Evolutionary conservation across 2,329 filamentous ascomycete species (phyloP).

Genomic region (Scedosporium apiospermum): DNA sequence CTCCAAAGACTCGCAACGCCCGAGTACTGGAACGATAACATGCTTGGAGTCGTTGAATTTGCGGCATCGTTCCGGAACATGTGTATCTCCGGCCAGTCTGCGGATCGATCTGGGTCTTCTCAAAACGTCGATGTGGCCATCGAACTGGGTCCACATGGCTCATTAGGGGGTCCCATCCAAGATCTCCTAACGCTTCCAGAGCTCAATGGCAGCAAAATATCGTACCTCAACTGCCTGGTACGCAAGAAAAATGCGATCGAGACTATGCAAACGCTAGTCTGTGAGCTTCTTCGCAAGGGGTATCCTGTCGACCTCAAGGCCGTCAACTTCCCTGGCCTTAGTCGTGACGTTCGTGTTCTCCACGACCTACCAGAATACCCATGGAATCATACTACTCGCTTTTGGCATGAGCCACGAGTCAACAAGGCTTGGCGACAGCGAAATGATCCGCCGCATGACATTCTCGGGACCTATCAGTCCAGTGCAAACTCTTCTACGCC

Average conservation of each 20-base stretch:
- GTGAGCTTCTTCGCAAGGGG: background rate
- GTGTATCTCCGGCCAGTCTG: no score
- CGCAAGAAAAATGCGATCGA: background rate
- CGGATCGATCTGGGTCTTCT: no score
- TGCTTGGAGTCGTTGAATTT: no score
- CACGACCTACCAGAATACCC: slow-evolving; percentile 16
- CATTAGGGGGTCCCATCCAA: no score
- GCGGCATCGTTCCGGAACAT: no score
- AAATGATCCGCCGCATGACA: slow-evolving; percentile 16
- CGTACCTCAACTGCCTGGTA: background rate
- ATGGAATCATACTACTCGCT: slow-evolving; percentile 13
- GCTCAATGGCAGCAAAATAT: background rate
- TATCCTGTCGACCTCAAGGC: background rate
- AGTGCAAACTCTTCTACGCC: slow-evolving; percentile 13
- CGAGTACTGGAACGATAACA: no score
- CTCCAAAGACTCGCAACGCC: no score
- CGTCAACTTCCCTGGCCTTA: background rate
- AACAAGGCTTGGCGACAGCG: slow-evolving; percentile 15
- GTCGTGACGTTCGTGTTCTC: slow-evolving; percentile 1
- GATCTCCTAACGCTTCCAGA: no score
- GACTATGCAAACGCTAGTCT: background rate
- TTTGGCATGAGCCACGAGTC: slow-evolving; percentile 14
- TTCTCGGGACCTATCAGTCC: slow-evolving; percentile 15
- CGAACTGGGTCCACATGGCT: no score
- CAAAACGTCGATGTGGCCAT: no score